Evolutionary conservation across 1,284 basidiomycete species (phyloP).

Genomic region (Afroboletus lepidellus): DNA sequence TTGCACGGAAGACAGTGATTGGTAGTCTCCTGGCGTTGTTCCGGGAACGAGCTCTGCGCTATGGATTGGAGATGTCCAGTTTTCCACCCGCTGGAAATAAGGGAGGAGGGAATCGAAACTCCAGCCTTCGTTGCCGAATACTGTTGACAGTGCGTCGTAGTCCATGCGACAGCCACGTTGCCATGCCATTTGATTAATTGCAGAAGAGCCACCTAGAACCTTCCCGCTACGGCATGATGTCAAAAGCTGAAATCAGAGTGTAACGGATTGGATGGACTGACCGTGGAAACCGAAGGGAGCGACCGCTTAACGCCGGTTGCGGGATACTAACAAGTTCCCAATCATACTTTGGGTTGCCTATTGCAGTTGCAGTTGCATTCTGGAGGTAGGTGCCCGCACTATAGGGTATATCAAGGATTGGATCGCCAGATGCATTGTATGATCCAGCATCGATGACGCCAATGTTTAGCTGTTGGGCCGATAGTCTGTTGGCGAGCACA

Average conservation of each 20-base stretch:
- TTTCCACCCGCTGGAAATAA: neutral
- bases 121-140: neutral
- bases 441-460: constrained; percentile 3
- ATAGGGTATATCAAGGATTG: neutral
- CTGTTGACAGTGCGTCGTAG: neutral
- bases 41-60: neutral
- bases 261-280: neutral
- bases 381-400: neutral
- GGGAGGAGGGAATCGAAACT: neutral
- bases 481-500: neutral
- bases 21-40: neutral
- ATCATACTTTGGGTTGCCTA: neutral
- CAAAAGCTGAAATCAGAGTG: neutral
- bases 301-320: neutral
- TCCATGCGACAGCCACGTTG: neutral
- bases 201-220: constrained; percentile 6
- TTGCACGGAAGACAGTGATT: neutral
- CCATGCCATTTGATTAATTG: neutral
- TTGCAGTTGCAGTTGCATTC: neutral
- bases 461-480: neutral
- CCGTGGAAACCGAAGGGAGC: constrained; percentile 1
- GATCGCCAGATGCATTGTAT: neutral
- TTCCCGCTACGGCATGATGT: neutral
- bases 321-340: constrained; percentile 2
- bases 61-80: neutral